Base-by-base conservation (phyloP, 345 rosid species). In the Linum trigynum region DNA sequence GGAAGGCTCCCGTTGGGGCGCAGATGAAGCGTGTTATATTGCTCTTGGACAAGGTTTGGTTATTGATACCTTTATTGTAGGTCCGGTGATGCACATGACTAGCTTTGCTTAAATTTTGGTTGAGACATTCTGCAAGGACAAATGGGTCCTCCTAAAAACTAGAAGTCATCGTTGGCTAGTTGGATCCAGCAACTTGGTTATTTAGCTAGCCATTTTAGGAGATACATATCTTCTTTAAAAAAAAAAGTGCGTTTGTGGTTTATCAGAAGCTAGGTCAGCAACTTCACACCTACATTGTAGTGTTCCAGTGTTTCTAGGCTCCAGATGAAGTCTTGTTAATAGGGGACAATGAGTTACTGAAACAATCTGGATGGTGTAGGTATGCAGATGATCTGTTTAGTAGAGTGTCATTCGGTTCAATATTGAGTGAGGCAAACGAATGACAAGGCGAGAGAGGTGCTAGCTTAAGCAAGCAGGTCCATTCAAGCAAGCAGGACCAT, bases 11-110 rank as follows among this genome's bases (percentile, higher is more conserved):
- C 59, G 90, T 83, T 23, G 97, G 97, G 6, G 87, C 94, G 71
- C 97, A 90, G 80, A 86, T 92, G 63, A 92, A 90, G 79, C 96
- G 91, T 17, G 96, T 92, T 68, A 90, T 92, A 23, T 86, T 83
- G 68, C 78, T 84, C 63, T 71, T 90, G 41, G 64, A 62, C 2
- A 81, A 78, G 89, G 89, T 87, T 48, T 15, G 14, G 14, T 48
- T 15, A 2, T 15, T 12, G 14, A 48, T 48, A 2, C 17, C 53
- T 48, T 48, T 48, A 15, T 8, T 41, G 9, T 41, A 8, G 0
- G 45, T 41, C 45, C 45, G 7, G 53, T 15, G 2, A 48, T 48
- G 53, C 1, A 6, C 14, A 15, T 23, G 14, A 48, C 14, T 48
- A 1, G 53, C 14, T 48, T 48, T 9, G 9, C 14, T 48, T 48